Percentiles rank a stretch among this genome's conserved stretches.
These are phyloP conservation scores for Parachaetomium inaequale DNA, from an alignment of 495 filamentous ascomycete species.

Conservation along the genomic window DNA sequence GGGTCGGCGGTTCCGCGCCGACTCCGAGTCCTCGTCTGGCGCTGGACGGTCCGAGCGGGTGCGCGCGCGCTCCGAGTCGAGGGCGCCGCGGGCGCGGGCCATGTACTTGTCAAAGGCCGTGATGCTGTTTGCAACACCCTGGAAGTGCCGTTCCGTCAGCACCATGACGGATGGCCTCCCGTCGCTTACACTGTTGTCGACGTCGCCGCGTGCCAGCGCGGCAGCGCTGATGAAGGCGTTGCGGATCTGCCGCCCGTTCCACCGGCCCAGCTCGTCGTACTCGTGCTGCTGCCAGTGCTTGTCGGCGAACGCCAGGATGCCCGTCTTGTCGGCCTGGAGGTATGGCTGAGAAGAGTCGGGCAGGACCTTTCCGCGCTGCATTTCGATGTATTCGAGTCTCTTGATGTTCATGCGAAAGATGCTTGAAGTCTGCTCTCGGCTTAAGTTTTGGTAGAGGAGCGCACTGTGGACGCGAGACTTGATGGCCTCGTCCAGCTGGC, in stretches of 20 bases:
- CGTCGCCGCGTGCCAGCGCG: not conserved
- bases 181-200: not conserved
- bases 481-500: conserved; percentile 38
- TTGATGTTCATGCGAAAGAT: conserved; percentile 10
- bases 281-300: not conserved
- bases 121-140: not conserved
- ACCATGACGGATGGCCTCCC: not conserved
- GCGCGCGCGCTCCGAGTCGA: not conserved
- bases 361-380: not conserved
- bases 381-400: not conserved
- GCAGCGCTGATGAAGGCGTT: conserved; percentile 28
- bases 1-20: not conserved
- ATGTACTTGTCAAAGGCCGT: not conserved
- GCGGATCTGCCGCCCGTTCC: conserved; percentile 40
- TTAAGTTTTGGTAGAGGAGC: conserved; percentile 33
- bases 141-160: not conserved
- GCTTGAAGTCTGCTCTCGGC: conserved; percentile 28
- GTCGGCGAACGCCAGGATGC: not conserved
- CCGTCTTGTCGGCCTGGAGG: not conserved
- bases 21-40: not conserved
- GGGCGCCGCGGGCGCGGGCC: not conserved
- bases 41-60: not conserved
- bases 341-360: too few relatives aligned
- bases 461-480: conserved; percentile 38
- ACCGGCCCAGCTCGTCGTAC: conserved; percentile 26